Base-by-base conservation (phyloP, 306 rosid species). In the Aeschynomene evenia region DNA sequence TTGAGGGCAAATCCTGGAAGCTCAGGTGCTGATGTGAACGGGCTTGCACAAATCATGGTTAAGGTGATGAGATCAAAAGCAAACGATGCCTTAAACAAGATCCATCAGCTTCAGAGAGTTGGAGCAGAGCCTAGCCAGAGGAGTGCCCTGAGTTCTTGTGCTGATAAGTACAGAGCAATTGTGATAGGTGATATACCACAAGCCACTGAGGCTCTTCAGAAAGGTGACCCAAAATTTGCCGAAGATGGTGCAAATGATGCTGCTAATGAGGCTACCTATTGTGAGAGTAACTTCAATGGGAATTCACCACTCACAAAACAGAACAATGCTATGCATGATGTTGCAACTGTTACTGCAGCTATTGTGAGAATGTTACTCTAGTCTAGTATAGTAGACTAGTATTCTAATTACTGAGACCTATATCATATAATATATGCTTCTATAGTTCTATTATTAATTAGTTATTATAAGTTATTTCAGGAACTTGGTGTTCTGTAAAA, bases 141-240 rank as follows among this genome's bases (percentile, higher is more conserved):
- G 31, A 39, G 9, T 9, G 67, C 77, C 2, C 43, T 81, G 77
- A 69, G 62, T 56, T 73, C 79, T 6, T 81, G 85, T 21, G 77
- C 24, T 31, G 36, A 22, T 3, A 56, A 39, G 15, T 81, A 82
- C n/a, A 63, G 6, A 0, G 40, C 74, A 22, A 67, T 77, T 36
- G 14, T 82, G 15, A 31, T 42, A 1, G 67, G 18, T 16, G 78
- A 82, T 37, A 29, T 70, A 2, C 80, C 85, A 3, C 26, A 53
- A 13, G 87, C 92, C 74, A 62, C 45, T 37, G 82, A 86, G 42
- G 94, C 81, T 71, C 46, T 85, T 51, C 39, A 66, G 12, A 80
- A 59, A 46, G 94, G 84, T 3, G 29, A 77, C 26, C 73, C 77
- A 2, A 85, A 83, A 23, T 76, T 81, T 63, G 90, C 91, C 0